phyloP scores from a whole-genome alignment of 768 basidiomycete species.

The Russula lepida region DNA sequence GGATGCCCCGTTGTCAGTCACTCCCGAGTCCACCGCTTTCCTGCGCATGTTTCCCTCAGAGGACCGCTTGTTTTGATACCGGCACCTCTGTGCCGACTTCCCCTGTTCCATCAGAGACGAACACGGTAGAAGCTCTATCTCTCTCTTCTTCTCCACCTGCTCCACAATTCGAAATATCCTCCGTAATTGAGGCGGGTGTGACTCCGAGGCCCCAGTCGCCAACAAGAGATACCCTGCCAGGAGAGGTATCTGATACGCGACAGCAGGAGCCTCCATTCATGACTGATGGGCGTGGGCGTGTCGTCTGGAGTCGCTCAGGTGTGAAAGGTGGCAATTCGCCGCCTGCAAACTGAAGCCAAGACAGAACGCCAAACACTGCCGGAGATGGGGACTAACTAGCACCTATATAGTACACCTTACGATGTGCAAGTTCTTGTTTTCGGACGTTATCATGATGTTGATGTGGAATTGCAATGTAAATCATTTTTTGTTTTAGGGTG shows the following conservation, averaged over 20 bases:
- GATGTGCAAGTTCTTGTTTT: neutral
- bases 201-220: neutral
- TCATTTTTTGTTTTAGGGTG: neutral
- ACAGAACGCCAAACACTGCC: neutral
- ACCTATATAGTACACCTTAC: neutral
- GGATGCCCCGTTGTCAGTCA: neutral
- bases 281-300: conserved; percentile 31
- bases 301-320: conserved; percentile 28
- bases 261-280: conserved; percentile 27
- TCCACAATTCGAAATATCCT: neutral
- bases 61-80: neutral
- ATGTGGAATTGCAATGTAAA: conserved; percentile 1
- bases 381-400: conserved; percentile 2
- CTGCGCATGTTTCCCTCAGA: neutral
- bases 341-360: neutral
- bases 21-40: neutral
- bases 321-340: conserved; percentile 10
- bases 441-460: neutral
- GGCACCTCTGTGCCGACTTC: neutral
- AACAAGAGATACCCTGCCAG: neutral
- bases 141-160: neutral
- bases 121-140: neutral
- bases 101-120: neutral
- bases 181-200: neutral
- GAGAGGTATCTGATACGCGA: neutral